phyloP scores from a whole-genome alignment of 2,329 filamentous ascomycete genomes.

The Massarina eburnea region DNA sequence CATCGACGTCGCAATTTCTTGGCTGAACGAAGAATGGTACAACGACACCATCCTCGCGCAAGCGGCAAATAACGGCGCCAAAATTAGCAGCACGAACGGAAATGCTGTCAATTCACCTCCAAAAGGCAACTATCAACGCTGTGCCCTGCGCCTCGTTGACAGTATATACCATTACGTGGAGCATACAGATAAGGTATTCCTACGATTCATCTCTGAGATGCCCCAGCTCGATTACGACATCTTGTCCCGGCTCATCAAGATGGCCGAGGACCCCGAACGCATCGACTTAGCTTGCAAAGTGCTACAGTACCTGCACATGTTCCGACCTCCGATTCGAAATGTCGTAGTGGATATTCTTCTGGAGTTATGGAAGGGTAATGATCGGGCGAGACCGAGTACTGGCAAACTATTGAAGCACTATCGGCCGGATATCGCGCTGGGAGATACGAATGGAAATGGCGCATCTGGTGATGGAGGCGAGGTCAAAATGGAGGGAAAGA shows the following conservation, averaged over 20 bases:
- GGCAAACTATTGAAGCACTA: slow-evolving; percentile 58
- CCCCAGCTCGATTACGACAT: slow-evolving; percentile 74
- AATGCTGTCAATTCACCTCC: slow-evolving; percentile 28
- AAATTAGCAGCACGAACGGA: slow-evolving; percentile 48
- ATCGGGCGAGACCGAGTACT: slow-evolving; percentile 50
- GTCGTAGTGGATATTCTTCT: slow-evolving; percentile 60
- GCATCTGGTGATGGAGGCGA: slow-evolving; percentile 8
- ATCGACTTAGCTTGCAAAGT: slow-evolving; percentile 61
- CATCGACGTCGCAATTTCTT: slow-evolving; percentile 87
- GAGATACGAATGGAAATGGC: slow-evolving; percentile 6
- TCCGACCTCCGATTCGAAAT: slow-evolving; percentile 61
- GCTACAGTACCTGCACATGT: slow-evolving; percentile 52
- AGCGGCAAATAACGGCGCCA: slow-evolving; percentile 13
- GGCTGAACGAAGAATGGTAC: slow-evolving; percentile 98
- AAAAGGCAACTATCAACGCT: slow-evolving; percentile 70
- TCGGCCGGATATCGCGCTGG: slow-evolving; percentile 52
- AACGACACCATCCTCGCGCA: slow-evolving; percentile 70
- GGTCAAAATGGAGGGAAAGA: slow-evolving; percentile 21
- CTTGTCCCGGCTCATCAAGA: slow-evolving; percentile 67
- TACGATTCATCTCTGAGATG: slow-evolving; percentile 88
- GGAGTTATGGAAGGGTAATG: slow-evolving; percentile 56
- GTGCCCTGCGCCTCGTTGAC: slow-evolving; percentile 79
- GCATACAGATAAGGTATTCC: slow-evolving; percentile 83
- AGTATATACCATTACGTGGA: slow-evolving; percentile 91
- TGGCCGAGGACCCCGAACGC: slow-evolving; percentile 65